Percentiles rank a stretch among this genome's conserved stretches.
phyloP scores from a whole-genome alignment of 306 rosid species.

The Vigna angularis region DNA sequence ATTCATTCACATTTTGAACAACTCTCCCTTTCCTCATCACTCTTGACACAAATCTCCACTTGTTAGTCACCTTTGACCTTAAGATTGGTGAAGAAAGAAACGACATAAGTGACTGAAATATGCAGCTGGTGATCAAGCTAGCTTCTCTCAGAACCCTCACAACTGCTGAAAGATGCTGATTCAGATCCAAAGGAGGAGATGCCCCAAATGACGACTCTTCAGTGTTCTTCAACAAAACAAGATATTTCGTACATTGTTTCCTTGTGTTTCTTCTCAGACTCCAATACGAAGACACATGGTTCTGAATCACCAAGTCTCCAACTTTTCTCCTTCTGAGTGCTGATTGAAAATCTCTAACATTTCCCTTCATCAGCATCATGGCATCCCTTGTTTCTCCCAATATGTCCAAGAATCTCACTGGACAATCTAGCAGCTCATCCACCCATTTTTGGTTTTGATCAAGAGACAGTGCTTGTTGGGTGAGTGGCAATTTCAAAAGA shows the following conservation, averaged over 20 bases:
- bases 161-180: conserved; percentile 55
- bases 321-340: conserved; percentile 62
- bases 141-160: conserved; percentile 73
- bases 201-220: conserved; percentile 46
- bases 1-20: conserved; percentile 47
- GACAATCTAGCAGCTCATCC: conserved; percentile 61
- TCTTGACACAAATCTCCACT: conserved; percentile 71
- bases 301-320: conserved; percentile 56
- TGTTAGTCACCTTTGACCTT: conserved; percentile 60
- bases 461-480: conserved; percentile 62
- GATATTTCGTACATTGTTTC: conserved; percentile 50
- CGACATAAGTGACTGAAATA: conserved; percentile 56
- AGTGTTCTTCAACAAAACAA: conserved; percentile 52
- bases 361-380: conserved; percentile 52
- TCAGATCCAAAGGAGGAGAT: conserved; percentile 47
- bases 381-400: conserved; percentile 62
- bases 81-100: conserved; percentile 60
- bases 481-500: conserved; percentile 61
- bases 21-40: conserved; percentile 55
- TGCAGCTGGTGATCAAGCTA: conserved; percentile 52
- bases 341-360: conserved; percentile 63
- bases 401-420: conserved; percentile 63
- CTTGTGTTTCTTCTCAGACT: conserved; percentile 55
- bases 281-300: conserved; percentile 47
- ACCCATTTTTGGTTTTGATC: conserved; percentile 66